Evolutionary conservation across 2,329 filamentous ascomycete species (phyloP), one percentile per base, ranked within the genome.

Genomic region (Endocalyx cinctus): DNA sequence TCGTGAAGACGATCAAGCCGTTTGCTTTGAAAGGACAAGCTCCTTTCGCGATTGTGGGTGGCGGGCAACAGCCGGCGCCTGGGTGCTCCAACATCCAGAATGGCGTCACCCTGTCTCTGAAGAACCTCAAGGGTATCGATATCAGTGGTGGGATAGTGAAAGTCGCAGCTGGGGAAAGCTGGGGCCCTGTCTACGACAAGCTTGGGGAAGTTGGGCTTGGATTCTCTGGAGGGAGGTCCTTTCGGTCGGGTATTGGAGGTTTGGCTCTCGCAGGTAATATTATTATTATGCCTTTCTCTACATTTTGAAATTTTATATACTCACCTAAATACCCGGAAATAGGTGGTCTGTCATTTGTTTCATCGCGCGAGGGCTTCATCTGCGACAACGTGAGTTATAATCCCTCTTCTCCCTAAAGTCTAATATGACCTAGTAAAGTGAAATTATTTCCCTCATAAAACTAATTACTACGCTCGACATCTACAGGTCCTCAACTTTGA

Each of bases 341-440:
- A 32, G 39, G 41, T 15, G 41, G 40, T 1, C 37, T 46, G 3
- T 41, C 36, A 2, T 40, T 40, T 25, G 41, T 46, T n/a, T 38
- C 38, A 1, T 18, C 31, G 4, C 28, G 41, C 3, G 27, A 38
- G 6, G 40, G 40, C 1, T 39, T 43, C 12, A 34, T 41, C n/a
- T 33, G 16, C 10, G 37, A 45, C n/a, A 25, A 39, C 22, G 22
- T 23, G n/a, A 23, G 20, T 23, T n/a, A n/a, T n/a, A n/a, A n/a
- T n/a, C n/a, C n/a, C n/a, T n/a, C n/a, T n/a, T n/a, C n/a, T n/a
- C n/a, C n/a, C n/a, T n/a, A n/a, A n/a, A n/a, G n/a, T n/a, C n/a
- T n/a, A n/a, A n/a, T n/a, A n/a, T n/a, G n/a, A n/a, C n/a, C n/a
- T n/a, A n/a, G n/a, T n/a, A n/a, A n/a, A n/a, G n/a, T n/a, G n/a